A percentile compares a stretch with the other conserved stretches of the same genome.
Evolutionary conservation across 768 basidiomycete genomes (phyloP).

Genomic region (Pisolithus orientalis): DNA sequence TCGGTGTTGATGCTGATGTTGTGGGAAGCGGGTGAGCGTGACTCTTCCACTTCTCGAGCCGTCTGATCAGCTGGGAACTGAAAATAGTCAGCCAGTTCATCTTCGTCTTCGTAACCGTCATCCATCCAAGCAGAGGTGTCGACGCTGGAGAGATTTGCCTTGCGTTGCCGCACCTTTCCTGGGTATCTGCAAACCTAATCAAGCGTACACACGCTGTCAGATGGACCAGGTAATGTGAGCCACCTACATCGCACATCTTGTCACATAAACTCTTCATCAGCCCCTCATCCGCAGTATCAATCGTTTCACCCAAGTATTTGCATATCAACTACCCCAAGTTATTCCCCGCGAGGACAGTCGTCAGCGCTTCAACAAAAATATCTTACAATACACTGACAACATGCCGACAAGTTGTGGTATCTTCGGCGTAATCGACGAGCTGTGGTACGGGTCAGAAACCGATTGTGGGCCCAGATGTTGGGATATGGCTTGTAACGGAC

Average conservation of each 20-base stretch:
- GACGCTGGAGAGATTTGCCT: conserved; percentile 42
- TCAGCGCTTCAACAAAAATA: not conserved
- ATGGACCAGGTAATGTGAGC: conserved; percentile 2
- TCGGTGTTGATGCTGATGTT: not conserved
- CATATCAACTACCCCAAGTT: conserved; percentile 52
- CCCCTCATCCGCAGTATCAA: conserved; percentile 43
- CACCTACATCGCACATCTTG: conserved; percentile 74
- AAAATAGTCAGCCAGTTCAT: not conserved
- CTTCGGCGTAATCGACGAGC: conserved; percentile 56
- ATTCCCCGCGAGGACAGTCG: not conserved
- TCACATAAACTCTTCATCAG: conserved; percentile 51
- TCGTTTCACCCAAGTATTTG: conserved; percentile 71
- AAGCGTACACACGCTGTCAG: not conserved
- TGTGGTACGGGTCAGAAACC: conserved; percentile 14
- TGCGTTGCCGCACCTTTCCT: conserved; percentile 50
- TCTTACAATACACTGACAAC: conserved; percentile 40
- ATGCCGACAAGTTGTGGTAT: conserved; percentile 56
- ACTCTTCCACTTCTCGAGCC: not conserved
- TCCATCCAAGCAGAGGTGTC: conserved; percentile 19
- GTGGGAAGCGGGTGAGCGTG: not conserved
- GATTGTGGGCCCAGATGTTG: conserved; percentile 18
- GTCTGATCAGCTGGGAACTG: not conserved
- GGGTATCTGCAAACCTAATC: conserved; percentile 76
- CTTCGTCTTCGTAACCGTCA: conserved; percentile 24
- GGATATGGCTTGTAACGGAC: conserved; percentile 33